Base-by-base conservation (phyloP, 2,329 filamentous ascomycete genomes). In the Paracorniculantispora psalliotae region DNA sequence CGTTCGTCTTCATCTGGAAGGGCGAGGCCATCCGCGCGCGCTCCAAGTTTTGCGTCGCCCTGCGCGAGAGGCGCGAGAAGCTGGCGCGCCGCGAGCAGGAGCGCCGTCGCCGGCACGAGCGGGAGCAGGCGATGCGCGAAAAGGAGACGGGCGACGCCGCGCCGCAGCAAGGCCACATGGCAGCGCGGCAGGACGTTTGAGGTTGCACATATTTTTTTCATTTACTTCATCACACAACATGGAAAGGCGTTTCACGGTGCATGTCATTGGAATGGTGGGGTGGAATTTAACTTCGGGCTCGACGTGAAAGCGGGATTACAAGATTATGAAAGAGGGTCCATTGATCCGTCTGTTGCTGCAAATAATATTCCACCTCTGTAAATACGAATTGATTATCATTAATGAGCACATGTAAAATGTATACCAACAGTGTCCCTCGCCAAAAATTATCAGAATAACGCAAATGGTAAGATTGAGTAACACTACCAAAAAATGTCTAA, bases 41-140 rank as follows among this genome's bases (percentile, higher is more conserved):
- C 12, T 85, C 81, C 54, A 79, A 75, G 61, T 89, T 89, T 64
- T 89, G 86, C 65, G 81, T 83, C 65, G 82, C 82, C 49, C 68
- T 89, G 57, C 75, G 75, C 57, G 71, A 81, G 68, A 71, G 75
- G 59, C 84, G 80, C 65, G 75, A 75, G 28, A 77, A 80, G 63
- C 71, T 79, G 72, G 68, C 73, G 57, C 68, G 69, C 13, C 73
- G 67, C 58, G 71, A 72, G 9, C 73, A 77, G 41, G 73, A 74
- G 62, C 51, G 69, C 59, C 59, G 66, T 49, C 68, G 75, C 62
- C 67, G 67, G 26, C 60, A 64, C 17, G 67, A 71, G n/a, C n/a
- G n/a, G 54, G 65, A 65, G 25, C 59, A 61, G 7, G 64, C 63
- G 21, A 28, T 62, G 54, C 57, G 48, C n/a, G 64, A 66, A 46